Conservation (phyloP, 2,329 filamentous ascomycete species). For the Paecilomyces niveus region DNA sequence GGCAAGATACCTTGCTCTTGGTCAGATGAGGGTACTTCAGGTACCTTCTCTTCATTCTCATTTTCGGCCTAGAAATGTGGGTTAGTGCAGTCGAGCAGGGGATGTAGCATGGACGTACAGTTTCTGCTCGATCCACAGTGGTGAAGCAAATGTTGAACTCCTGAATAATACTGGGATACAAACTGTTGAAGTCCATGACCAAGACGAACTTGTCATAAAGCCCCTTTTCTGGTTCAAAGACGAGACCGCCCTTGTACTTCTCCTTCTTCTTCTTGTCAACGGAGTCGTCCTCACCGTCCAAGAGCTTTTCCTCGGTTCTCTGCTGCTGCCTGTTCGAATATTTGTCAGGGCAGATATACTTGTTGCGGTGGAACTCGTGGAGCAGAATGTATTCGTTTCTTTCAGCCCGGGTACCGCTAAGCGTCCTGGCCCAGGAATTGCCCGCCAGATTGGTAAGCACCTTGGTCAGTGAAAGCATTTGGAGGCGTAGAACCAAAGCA, state of each 20-base stretch:
- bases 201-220: slow-evolving; percentile 97
- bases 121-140: slow-evolving; percentile 71
- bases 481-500: slow-evolving; percentile 77
- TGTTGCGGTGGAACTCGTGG: slow-evolving; percentile 92
- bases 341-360: slow-evolving; percentile 98
- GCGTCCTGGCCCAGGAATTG: slow-evolving; percentile 94
- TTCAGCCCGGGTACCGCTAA: slow-evolving; percentile 92
- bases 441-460: slow-evolving; percentile 93
- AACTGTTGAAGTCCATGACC: slow-evolving; percentile 99
- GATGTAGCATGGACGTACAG: slow-evolving; percentile 46
- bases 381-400: slow-evolving; percentile 98
- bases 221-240: slow-evolving; percentile 96
- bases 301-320: slow-evolving; percentile 63
- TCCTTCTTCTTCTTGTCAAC: slow-evolving; percentile 89
- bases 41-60: slow-evolving; percentile 80
- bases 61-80: slow-evolving; percentile 38
- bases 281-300: slow-evolving; percentile 57
- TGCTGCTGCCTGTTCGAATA: slow-evolving; percentile 66
- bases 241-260: slow-evolving; percentile 96
- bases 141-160: slow-evolving; percentile 99
- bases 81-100: neutral
- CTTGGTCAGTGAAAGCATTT: slow-evolving; percentile 90
- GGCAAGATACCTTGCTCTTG: slow-evolving; percentile 81
- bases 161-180: slow-evolving; percentile 98
- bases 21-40: slow-evolving; percentile 67